Base-by-base conservation (phyloP, 2,329 filamentous ascomycete species). In the Calonectria henricotiae region DNA sequence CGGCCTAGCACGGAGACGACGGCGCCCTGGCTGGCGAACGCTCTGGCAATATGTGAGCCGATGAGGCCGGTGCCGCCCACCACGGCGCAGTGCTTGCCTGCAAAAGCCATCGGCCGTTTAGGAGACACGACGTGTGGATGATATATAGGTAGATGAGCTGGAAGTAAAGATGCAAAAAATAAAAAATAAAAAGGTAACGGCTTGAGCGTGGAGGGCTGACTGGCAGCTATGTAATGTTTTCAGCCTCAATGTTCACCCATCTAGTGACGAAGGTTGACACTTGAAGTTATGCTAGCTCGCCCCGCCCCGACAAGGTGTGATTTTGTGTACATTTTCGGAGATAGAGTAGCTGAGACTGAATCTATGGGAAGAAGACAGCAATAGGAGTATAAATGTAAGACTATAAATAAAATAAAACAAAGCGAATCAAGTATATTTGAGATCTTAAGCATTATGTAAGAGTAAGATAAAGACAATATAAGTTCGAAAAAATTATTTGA, bases 11-110 rank as follows among this genome's bases (percentile, higher is more conserved):
- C 85, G 17, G 91, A 87, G 72, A 89, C 87, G 30, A 82, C 81
- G 44, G 88, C 91, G 37, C 91, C 92, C 69, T 91, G 86, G 63
- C 79, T 78, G 23, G 92, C 89, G 77, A 95, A 93, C n/a, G 88
- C 85, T 43, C 84, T 80, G 11, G 92, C 92, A 65, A 95, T 92
- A 62, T 89, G 89, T 47, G 86, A 84, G 51, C 93, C 93, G 74
- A 95, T 94, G 64, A 91, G 90, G 23, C 91, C 90, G 49, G 91
- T 92, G 23, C 88, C 92, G 58, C 93, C 93, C 2, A 92, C 93
- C 62, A 95, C 85, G 78, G 93, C 84, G 79, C 85, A 88, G 69
- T 84, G 85, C 72, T 87, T 87, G 67, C 86, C 86, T 47, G 76
- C 77, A 66, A 89, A 77, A 27, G 78, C 68, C 76, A 81, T 78